phyloP scores from a whole-genome alignment of 441 rosid species.

The Populus hybrid region DNA sequence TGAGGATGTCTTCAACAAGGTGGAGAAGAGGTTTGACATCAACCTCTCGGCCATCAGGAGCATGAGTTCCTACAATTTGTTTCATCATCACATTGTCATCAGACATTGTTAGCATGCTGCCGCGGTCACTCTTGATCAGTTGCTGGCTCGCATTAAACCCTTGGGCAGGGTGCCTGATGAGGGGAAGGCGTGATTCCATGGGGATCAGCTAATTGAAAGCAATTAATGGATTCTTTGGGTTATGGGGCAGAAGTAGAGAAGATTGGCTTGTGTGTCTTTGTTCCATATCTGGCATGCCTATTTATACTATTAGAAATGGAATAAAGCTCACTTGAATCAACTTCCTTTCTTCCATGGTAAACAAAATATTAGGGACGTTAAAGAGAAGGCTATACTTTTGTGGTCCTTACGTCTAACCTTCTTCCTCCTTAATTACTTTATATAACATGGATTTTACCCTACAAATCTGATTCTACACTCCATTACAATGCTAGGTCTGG shows the following conservation, averaged over 20 bases:
- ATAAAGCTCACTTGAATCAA: constrained; percentile 34
- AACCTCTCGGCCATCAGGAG: constrained; percentile 70
- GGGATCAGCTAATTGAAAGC: too few species aligned
- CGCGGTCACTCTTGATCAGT: constrained; percentile 26
- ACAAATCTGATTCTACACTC: not conserved
- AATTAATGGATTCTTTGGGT: not conserved
- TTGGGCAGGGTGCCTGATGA: not conserved
- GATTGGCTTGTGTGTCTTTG: constrained; percentile 10
- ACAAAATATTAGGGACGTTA: constrained; percentile 12
- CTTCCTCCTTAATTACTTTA: not conserved
- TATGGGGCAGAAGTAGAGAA: not conserved
- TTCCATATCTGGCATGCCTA: not conserved
- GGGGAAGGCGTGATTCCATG: not conserved
- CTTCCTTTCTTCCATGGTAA: constrained; percentile 55
- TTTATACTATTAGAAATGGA: constrained; percentile 29
- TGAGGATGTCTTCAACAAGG: constrained; percentile 76
- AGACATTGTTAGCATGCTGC: constrained; percentile 50
- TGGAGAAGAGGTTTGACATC: constrained; percentile 66
- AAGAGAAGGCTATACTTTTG: not conserved
- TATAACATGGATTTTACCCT: not conserved
- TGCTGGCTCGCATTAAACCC: constrained; percentile 9
- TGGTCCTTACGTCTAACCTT: not conserved
- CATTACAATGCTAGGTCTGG: not conserved
- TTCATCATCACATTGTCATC: constrained; percentile 70
- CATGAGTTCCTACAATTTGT: constrained; percentile 61